Conservation (phyloP, 768 basidiomycete species). For the Daedalea quercina region DNA sequence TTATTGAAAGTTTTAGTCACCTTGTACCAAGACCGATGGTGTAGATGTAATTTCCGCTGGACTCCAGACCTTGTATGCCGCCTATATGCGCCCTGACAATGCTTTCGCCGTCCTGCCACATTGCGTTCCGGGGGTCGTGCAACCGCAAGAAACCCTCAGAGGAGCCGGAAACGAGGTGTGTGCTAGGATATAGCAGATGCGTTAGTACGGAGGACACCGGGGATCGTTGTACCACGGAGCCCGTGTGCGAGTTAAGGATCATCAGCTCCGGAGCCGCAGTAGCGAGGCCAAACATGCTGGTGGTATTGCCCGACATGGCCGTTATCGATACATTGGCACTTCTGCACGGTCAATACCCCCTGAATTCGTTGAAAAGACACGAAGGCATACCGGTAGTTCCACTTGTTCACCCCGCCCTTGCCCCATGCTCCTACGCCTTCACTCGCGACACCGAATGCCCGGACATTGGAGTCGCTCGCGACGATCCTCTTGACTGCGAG, state of each 20-base stretch:
- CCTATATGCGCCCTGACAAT: slow-evolving; percentile 72
- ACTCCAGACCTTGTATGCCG: slow-evolving; percentile 78
- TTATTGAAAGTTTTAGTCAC: slow-evolving; percentile 31
- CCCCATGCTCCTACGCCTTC: slow-evolving; percentile 73
- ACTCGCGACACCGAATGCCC: slow-evolving; percentile 52
- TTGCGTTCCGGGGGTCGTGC: slow-evolving; percentile 62
- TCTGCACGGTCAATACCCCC: background rate
- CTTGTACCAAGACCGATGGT: slow-evolving; percentile 86
- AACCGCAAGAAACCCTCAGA: slow-evolving; percentile 69
- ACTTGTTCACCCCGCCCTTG: slow-evolving; percentile 82
- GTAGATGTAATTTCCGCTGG: slow-evolving; percentile 72
- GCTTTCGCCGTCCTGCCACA: slow-evolving; percentile 27
- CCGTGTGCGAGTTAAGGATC: slow-evolving; percentile 70
- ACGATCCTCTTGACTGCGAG: slow-evolving; percentile 67
- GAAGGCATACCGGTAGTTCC: slow-evolving; percentile 60
- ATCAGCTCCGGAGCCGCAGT: slow-evolving; percentile 54
- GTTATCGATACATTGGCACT: slow-evolving; percentile 18
- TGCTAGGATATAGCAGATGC: slow-evolving; percentile 52
- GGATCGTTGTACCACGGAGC: slow-evolving; percentile 51
- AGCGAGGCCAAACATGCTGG: slow-evolving; percentile 48
- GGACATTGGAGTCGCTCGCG: slow-evolving; percentile 74
- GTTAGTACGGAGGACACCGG: slow-evolving; percentile 51
- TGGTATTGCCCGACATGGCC: slow-evolving; percentile 39
- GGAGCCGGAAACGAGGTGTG: slow-evolving; percentile 59
- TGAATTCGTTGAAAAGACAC: background rate